Evolutionary conservation across 2,329 filamentous ascomycete species (phyloP).

Genomic region (Venturia oleaginea): DNA sequence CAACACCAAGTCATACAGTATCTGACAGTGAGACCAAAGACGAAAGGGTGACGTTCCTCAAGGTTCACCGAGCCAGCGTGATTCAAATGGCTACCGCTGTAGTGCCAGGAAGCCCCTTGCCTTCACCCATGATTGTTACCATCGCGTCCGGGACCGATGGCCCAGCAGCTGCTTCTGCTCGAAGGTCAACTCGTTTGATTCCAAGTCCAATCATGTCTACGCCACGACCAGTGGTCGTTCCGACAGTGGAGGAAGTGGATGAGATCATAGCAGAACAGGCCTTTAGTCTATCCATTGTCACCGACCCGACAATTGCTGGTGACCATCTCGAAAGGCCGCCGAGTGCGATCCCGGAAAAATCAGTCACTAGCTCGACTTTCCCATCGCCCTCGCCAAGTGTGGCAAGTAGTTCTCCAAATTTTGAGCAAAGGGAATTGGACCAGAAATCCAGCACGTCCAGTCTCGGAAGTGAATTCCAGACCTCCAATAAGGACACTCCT

Average conservation of each 20-base stretch:
- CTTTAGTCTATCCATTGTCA: background rate
- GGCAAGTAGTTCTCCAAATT: background rate
- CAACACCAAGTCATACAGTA: background rate
- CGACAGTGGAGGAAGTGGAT: background rate
- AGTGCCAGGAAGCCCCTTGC: background rate
- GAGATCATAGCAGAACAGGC: background rate
- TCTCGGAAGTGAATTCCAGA: conserved; percentile 1
- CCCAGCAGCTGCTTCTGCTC: conserved; percentile 3
- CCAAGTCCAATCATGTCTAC: background rate
- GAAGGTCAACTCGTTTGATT: background rate
- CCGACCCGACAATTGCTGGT: background rate
- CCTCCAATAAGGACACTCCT: background rate
- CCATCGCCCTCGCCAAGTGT: background rate
- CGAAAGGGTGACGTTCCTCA: background rate
- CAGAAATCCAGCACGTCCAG: background rate
- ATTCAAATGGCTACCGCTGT: conserved; percentile 5
- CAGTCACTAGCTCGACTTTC: background rate
- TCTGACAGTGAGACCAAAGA: background rate
- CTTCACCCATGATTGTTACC: background rate
- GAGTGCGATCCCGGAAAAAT: background rate
- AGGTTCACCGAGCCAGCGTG: background rate
- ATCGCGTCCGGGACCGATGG: conserved; percentile 1
- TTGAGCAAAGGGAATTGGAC: background rate
- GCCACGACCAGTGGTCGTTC: background rate
- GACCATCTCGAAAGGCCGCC: background rate